phyloP scores from a whole-genome alignment of 2,329 filamentous ascomycete genomes.

The Hypoxylon sp. region DNA sequence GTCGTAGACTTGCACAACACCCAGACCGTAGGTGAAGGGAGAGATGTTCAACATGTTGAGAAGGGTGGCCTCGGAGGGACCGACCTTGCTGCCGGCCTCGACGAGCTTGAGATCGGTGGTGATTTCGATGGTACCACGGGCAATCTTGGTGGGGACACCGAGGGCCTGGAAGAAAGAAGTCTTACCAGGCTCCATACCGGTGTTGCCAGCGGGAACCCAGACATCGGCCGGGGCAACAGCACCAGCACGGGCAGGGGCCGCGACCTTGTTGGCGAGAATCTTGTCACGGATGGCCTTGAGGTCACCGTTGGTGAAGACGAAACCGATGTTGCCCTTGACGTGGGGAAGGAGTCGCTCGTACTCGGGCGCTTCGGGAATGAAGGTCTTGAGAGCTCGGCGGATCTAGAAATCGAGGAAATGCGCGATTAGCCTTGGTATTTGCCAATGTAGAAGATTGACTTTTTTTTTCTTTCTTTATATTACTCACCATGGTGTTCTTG shows the following conservation, averaged over 20 bases:
- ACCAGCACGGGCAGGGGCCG: constrained; percentile 97
- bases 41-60: constrained; percentile 99
- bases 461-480: neutral
- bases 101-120: constrained; percentile 98
- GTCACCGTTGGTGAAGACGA: constrained; percentile 99
- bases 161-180: constrained; percentile 99
- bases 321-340: constrained; percentile 98
- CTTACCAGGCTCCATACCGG: constrained; percentile 99
- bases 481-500: constrained; percentile 98
- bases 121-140: constrained; percentile 99
- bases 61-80: constrained; percentile 97
- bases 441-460: neutral
- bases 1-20: constrained; percentile 96
- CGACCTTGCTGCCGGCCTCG: constrained; percentile 93
- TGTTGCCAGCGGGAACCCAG: constrained; percentile 97
- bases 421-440: neutral
- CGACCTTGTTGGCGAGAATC: constrained; percentile 97
- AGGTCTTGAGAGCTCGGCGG: constrained; percentile 97
- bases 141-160: constrained; percentile 99
- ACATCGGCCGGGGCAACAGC: constrained; percentile 94
- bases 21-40: constrained; percentile 99
- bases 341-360: constrained; percentile 97
- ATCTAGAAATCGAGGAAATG: constrained; percentile 67
- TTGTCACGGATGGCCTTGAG: constrained; percentile 94
- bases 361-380: constrained; percentile 90